A percentile compares a stretch with the other conserved stretches of the same genome.
phyloP scores from a whole-genome alignment of 495 filamentous ascomycete genomes.

The Penicillium ucsense region DNA sequence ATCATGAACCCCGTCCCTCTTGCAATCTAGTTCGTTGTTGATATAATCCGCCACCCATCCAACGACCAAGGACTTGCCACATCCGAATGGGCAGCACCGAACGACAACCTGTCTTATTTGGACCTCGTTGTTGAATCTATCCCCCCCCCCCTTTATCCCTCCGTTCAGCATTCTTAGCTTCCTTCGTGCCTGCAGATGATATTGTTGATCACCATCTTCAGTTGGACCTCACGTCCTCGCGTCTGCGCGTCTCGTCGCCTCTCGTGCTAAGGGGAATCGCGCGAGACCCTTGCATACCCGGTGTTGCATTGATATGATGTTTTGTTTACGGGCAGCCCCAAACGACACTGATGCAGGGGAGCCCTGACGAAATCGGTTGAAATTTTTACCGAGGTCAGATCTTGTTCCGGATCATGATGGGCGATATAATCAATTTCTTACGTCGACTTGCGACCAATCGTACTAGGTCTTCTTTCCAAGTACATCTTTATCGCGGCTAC shows the following conservation, averaged over 20 bases:
- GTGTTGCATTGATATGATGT: constrained; percentile 10
- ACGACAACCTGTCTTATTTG: constrained; percentile 5
- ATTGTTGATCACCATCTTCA: no score
- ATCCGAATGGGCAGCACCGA: constrained; percentile 1
- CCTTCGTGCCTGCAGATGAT: background rate
- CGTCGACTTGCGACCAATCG: no score
- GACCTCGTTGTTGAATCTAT: constrained; percentile 4
- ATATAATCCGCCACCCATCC: constrained; percentile 14
- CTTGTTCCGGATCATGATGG: no score
- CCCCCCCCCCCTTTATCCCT: background rate
- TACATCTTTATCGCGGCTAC: no score
- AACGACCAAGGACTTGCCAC: constrained; percentile 21
- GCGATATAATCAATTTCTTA: no score
- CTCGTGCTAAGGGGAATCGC: background rate
- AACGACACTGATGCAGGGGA: no score
- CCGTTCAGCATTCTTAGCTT: constrained; percentile 3
- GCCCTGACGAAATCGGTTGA: no score
- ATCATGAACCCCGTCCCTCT: background rate
- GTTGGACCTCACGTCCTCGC: no score
- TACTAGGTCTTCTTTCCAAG: no score
- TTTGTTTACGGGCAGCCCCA: background rate
- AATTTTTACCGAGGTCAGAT: no score
- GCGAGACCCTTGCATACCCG: constrained; percentile 10
- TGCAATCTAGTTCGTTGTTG: background rate
- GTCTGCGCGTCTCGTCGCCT: background rate